A percentile compares a stretch with the other conserved stretches of the same genome.
Conservation (phyloP, 192 early-diverging fungal genomes). For the Paraglomus occultum region DNA sequence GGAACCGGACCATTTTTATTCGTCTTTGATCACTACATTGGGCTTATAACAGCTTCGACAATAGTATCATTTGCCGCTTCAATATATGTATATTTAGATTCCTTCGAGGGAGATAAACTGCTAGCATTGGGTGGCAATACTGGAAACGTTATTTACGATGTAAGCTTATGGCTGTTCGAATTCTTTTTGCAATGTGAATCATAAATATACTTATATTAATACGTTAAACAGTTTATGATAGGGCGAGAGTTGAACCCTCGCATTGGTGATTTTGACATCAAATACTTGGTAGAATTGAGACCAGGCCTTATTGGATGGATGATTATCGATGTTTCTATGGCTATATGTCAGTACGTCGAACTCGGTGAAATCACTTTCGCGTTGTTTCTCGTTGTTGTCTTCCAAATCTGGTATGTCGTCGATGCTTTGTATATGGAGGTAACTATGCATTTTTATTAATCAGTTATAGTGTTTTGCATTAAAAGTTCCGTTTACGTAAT, state of each 20-base stretch:
- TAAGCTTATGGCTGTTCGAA: slow-evolving; percentile 27
- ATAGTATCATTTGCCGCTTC: slow-evolving; percentile 65
- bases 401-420: slow-evolving; percentile 82
- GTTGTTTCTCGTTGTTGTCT: slow-evolving; percentile 72
- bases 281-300: slow-evolving; percentile 91
- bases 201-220: too few species aligned
- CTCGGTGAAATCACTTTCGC: slow-evolving; percentile 69
- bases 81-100: slow-evolving; percentile 69
- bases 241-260: slow-evolving; percentile 97
- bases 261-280: slow-evolving; percentile 80
- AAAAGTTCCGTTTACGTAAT: background rate
- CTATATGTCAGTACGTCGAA: slow-evolving; percentile 69
- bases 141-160: slow-evolving; percentile 86
- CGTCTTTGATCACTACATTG: slow-evolving; percentile 77
- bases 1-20: slow-evolving; percentile 72
- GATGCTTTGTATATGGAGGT: slow-evolving; percentile 81
- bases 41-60: slow-evolving; percentile 67
- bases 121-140: slow-evolving; percentile 86
- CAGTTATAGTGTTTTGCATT: background rate
- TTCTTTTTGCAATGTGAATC: too few species aligned
- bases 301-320: slow-evolving; percentile 93
- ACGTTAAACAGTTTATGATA: slow-evolving; percentile 70
- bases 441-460: background rate
- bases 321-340: slow-evolving; percentile 74
- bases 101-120: slow-evolving; percentile 67